These are phyloP conservation scores for Cucumis cinereus DNA, from an alignment of 306 rosid genomes.

Conservation along the genomic window DNA sequence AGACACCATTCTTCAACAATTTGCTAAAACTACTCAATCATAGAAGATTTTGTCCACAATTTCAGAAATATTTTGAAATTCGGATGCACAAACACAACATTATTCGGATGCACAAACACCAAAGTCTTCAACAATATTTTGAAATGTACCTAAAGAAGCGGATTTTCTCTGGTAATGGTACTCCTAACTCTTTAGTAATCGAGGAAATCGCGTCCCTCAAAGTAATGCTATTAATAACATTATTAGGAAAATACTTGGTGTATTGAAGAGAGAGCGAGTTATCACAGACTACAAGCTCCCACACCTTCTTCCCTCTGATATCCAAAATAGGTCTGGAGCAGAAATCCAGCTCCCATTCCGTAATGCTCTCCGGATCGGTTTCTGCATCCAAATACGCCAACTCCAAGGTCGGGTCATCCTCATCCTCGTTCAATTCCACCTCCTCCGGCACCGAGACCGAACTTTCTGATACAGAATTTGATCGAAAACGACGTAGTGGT, in stretches of 20 bases:
- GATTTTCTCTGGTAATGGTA: conserved; percentile 62
- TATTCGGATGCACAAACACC: neutral
- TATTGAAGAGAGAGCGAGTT: conserved; percentile 66
- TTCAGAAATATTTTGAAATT: neutral
- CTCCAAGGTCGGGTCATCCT: conserved; percentile 58
- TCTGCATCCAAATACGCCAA: conserved; percentile 59
- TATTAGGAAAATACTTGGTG: conserved; percentile 83
- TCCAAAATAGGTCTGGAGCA: conserved; percentile 93
- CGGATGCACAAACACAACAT: neutral
- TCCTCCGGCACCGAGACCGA: conserved; percentile 42
- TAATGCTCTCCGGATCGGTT: conserved; percentile 41
- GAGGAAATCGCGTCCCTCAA: conserved; percentile 61
- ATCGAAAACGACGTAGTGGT: conserved; percentile 23
- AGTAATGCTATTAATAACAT: conserved; percentile 82
- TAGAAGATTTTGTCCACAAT: neutral
- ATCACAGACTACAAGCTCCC: conserved; percentile 92
- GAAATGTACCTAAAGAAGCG: conserved; percentile 75
- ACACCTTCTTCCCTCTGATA: conserved; percentile 79
- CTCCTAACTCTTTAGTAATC: conserved; percentile 44
- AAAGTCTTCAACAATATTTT: too few species aligned
- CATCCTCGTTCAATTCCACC: conserved; percentile 19
- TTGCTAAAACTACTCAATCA: neutral
- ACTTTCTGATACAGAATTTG: conserved; percentile 48
- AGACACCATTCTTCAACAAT: neutral
- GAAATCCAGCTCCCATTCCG: conserved; percentile 85